These are phyloP conservation scores for Setaria italica DNA, from an alignment of 202 grass and related monocot genomes.

Conservation along the genomic window DNA sequence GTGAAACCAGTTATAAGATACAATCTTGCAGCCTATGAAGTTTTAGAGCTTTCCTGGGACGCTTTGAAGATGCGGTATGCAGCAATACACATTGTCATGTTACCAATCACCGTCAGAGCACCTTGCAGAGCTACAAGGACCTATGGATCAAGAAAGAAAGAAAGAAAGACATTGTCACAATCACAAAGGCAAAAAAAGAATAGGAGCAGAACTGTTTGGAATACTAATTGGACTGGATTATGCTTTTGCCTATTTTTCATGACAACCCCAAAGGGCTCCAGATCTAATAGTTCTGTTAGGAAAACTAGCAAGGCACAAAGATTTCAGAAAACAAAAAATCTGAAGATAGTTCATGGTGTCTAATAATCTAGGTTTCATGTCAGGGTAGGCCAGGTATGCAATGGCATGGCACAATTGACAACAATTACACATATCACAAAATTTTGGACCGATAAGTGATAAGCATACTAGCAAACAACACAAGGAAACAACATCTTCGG, in stretches of 20 bases:
- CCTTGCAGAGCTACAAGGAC: constrained; percentile 90
- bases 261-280: neutral
- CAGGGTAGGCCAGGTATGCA: neutral
- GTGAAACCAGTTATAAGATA: neutral
- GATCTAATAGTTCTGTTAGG: neutral
- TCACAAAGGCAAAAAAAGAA: constrained; percentile 16
- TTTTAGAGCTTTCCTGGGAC: constrained; percentile 67
- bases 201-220: neutral
- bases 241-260: constrained; percentile 11
- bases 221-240: neutral
- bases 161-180: neutral
- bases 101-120: constrained; percentile 78
- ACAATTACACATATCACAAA: constrained; percentile 1
- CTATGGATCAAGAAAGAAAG: constrained; percentile 22
- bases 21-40: constrained; percentile 54
- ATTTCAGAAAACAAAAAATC: neutral
- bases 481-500: constrained; percentile 1
- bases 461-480: neutral
- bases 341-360: neutral
- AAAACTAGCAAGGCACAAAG: neutral
- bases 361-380: neutral
- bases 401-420: constrained; percentile 19
- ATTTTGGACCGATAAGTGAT: neutral
- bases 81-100: constrained; percentile 91
- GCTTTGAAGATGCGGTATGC: constrained; percentile 91